A percentile compares a stretch with the other conserved stretches of the same genome.
These are phyloP conservation scores for Senecio squalidus DNA, from an alignment of 140 eudicot genomes.

Conservation along the genomic window DNA sequence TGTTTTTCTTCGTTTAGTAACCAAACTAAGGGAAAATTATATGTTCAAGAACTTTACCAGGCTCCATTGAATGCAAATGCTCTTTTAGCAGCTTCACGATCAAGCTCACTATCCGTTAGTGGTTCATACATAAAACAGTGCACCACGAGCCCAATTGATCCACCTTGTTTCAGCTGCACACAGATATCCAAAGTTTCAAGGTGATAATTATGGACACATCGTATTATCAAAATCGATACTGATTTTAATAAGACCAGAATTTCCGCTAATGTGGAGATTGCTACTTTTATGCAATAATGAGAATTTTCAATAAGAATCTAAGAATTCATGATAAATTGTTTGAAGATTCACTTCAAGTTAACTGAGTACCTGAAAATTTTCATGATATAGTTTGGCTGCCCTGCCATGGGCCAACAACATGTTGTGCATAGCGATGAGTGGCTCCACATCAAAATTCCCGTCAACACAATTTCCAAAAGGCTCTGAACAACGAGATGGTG, in stretches of 20 bases:
- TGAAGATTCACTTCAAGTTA: neutral
- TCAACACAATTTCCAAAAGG: constrained; percentile 51
- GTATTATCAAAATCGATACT: neutral
- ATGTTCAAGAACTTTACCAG: constrained; percentile 34
- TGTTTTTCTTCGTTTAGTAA: constrained; percentile 1
- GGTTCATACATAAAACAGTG: constrained; percentile 38
- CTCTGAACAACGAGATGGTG: constrained; percentile 55
- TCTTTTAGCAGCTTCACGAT: constrained; percentile 46
- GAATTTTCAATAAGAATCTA: neutral
- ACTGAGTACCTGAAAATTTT: constrained; percentile 37
- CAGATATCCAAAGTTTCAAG: constrained; percentile 4
- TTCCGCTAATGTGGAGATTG: neutral
- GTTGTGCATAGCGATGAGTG: constrained; percentile 51
- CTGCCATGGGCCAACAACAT: constrained; percentile 56
- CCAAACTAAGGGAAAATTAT: neutral
- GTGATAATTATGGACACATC: neutral
- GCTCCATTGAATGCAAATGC: constrained; percentile 47
- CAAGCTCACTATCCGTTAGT: constrained; percentile 32
- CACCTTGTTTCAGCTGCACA: constrained; percentile 46
- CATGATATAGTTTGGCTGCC: constrained; percentile 47
- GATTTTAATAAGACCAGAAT: neutral
- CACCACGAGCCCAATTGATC: constrained; percentile 39
- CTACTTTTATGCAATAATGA: neutral
- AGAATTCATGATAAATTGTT: neutral
- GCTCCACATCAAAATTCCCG: constrained; percentile 59